Percentiles rank a stretch among this genome's conserved stretches.
These are phyloP conservation scores for Trametes meyenii DNA, from an alignment of 768 basidiomycete genomes.

Conservation along the genomic window DNA sequence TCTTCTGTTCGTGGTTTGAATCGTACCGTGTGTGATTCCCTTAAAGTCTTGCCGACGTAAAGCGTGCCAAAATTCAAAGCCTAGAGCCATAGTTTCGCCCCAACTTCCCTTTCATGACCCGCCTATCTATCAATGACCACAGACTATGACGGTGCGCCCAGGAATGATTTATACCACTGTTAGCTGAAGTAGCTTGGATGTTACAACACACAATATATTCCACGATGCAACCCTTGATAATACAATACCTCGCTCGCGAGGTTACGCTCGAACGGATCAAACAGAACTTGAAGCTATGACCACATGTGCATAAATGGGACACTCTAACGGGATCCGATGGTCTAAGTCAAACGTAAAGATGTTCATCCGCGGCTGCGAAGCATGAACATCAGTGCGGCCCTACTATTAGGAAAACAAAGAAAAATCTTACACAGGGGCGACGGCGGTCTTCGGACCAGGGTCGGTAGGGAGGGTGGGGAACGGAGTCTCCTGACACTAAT, in stretches of 20 bases:
- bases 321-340: background rate
- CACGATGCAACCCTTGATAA: background rate
- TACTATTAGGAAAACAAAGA: background rate
- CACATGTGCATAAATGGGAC: background rate
- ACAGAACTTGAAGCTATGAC: background rate
- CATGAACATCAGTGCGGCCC: background rate
- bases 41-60: too few species aligned
- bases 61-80: too few species aligned
- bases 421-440: conserved; percentile 18
- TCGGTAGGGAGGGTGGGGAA: conserved; percentile 26
- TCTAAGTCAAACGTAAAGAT: background rate
- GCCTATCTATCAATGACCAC: too few species aligned
- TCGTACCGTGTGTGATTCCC: too few species aligned
- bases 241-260: background rate
- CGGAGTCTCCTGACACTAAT: conserved; percentile 23
- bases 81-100: too few species aligned
- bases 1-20: too few species aligned
- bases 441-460: conserved; percentile 25
- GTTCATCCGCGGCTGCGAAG: background rate
- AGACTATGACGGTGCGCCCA: too few species aligned
- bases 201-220: background rate
- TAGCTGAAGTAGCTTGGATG: background rate
- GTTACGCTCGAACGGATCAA: background rate
- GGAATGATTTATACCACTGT: background rate
- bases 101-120: too few species aligned